phyloP scores from a whole-genome alignment of 768 basidiomycete genomes.

The Suillus decipiens region DNA sequence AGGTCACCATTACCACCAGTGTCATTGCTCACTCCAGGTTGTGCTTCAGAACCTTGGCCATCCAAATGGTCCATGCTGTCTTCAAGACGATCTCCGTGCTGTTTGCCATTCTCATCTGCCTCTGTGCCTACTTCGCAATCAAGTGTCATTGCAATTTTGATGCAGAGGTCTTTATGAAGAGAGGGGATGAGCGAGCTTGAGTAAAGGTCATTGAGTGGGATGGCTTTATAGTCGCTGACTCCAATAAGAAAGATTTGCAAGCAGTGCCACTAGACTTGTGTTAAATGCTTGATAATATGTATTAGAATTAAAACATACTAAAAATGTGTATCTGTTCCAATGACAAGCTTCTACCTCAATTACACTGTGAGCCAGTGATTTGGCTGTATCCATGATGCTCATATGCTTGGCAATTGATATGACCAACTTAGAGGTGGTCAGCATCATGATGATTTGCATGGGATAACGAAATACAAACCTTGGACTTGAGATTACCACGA shows the following conservation, averaged over 20 bases:
- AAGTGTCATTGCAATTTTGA: background rate
- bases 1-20: too few relatives aligned
- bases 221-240: background rate
- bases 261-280: background rate
- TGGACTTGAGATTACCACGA: conserved; percentile 7
- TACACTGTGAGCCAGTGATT: background rate
- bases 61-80: too few relatives aligned
- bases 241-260: background rate
- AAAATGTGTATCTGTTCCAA: conserved; percentile 10
- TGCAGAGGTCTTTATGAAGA: background rate
- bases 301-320: conserved; percentile 2
- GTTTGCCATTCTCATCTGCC: too few relatives aligned
- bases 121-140: too few relatives aligned
- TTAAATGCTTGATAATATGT: background rate
- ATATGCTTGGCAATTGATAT: background rate
- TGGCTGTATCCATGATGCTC: conserved; percentile 8
- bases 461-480: background rate
- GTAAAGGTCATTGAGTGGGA: background rate
- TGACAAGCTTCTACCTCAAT: conserved; percentile 12
- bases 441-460: background rate
- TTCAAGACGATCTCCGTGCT: too few relatives aligned
- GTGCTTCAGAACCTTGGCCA: too few relatives aligned
- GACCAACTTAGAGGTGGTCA: background rate
- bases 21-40: too few relatives aligned
- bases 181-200: background rate